Base-by-base conservation (phyloP, 192 early-diverging fungal species). In the Entomortierella lignicola region DNA sequence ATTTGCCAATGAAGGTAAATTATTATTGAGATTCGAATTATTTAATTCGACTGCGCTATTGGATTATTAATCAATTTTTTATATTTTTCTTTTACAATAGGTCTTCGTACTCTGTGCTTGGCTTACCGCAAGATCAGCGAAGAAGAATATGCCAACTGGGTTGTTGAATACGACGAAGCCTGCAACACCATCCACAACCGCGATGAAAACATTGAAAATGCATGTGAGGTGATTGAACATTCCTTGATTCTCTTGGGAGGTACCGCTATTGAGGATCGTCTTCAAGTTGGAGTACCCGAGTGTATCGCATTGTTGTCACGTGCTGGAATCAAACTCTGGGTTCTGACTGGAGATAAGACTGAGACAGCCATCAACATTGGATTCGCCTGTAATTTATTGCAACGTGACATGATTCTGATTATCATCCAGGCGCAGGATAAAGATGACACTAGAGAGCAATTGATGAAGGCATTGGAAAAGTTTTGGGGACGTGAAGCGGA, bases 351-450 rank as follows among this genome's bases (percentile, higher is more conserved):
- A 21, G 96, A 99, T 85, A 99, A 99, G 83, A 92, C 93, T 51
- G 96, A 98, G 69, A 99, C 97, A 0, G 97, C 97, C 2, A 97
- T 99, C 79, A 97, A 97, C 72, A 99, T 99, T 84, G 97, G 96
- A 20, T 94, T 94, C 61, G 93, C 96, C 18, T 96, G 95, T 85
- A 97, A 97, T 62, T 81, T 99, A 50, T 83, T 99, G 5, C 88
- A 90, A 50, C 83, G 84, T 30, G 91, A 92, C 42, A 97, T 96
- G 95, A 88, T 91, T 65, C 82, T 96, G 17, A 89, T 98, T 8
- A 84, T 96, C 29, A 87, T 98, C 41, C 83, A 87, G 27, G 89
- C 83, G 21, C 80, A 80, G 44, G 89, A 84, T 31, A 81, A 82
- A 52, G 85, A 88, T 4, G 81, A 84, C 15, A 91, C 92, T 1